Evolutionary conservation across 495 filamentous ascomycete genomes (phyloP), one percentile per base, ranked within the genome.

Genomic region (Xylaria curta): DNA sequence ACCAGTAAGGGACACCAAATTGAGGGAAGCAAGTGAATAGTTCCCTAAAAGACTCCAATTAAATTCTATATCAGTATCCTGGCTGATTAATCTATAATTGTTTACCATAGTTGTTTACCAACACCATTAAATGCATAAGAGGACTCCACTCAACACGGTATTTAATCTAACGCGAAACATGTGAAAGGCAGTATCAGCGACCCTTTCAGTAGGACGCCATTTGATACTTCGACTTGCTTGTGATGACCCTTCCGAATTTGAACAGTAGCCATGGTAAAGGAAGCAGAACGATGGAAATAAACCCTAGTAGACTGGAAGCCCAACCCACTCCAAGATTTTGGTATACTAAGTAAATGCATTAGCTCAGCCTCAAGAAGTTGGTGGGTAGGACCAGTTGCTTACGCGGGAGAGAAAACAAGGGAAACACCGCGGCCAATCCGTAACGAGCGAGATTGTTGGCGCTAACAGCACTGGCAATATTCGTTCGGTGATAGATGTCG

Each of bases 371-470:
- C 1, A 42, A 72, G 46, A 33, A 1, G 33, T 2, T 47, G n/a
- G 59, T 54, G 17, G 26, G 63, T 26, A 24, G 31, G 31, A 21
- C 4, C 8, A 19, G 24, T 67, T 21, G 81, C 85, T 78, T 74
- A 89, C 87, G 89, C 68, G 86, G 84, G 15, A 88, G 74, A 4
- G 87, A 87, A 70, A 91, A 90, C 0, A 94, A 83, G 7, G 92
- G 92, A 75, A 92, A 93, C 3, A 82, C 87, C 24, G 88, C 88
- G 1, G 87, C 90, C 24, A 91, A 71, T 0, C 79, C 75, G 72
- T 93, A 93, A 40, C 92, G 83, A 4, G 89, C 80, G 33, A 94
- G 78, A 12, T 89, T 88, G 68, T 92, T 91, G 0, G 90, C 89
- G 9, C 88, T 89, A 33, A 88, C 74, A 4, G 91, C 90, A 46